Evolutionary conservation across 1,284 basidiomycete species (phyloP).

Genomic region (Bjerkandera adusta): DNA sequence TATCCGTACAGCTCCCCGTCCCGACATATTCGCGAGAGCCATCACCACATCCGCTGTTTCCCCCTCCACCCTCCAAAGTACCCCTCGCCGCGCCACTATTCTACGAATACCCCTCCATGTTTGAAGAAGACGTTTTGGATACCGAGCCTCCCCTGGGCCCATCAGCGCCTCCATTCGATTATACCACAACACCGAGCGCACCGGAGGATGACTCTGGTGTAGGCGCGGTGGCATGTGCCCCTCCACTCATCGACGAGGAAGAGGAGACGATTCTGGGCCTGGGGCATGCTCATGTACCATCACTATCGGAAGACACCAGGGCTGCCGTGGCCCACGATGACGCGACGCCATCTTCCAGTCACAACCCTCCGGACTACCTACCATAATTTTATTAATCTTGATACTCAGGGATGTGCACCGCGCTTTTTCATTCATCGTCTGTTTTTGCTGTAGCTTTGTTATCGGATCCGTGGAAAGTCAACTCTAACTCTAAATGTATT

Average conservation of each 20-base stretch:
- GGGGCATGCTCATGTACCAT: neutral
- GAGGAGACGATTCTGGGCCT: slow-evolving; percentile 14
- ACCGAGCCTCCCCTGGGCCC: slow-evolving; percentile 21
- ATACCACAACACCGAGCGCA: slow-evolving; percentile 18
- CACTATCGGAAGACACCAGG: slow-evolving; percentile 1
- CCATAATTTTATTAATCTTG: too few species aligned
- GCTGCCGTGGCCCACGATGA: neutral
- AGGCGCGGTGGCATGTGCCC: slow-evolving; percentile 10
- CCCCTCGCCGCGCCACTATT: slow-evolving; percentile 25
- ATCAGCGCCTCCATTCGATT: slow-evolving; percentile 27
- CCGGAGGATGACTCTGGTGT: slow-evolving; percentile 15
- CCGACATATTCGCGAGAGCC: slow-evolving; percentile 27
- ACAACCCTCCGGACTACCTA: slow-evolving; percentile 10
- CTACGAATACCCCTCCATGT: slow-evolving; percentile 30
- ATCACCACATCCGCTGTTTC: slow-evolving; percentile 23
- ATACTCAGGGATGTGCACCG: too few species aligned
- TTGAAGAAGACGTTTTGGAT: slow-evolving; percentile 27
- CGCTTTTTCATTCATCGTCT: neutral
- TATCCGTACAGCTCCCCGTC: slow-evolving; percentile 14
- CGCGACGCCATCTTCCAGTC: neutral
- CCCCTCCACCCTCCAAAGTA: slow-evolving; percentile 27
- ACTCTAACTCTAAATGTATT: too few species aligned
- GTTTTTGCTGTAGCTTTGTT: slow-evolving; percentile 4
- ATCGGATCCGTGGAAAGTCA: too few species aligned
- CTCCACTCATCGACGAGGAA: slow-evolving; percentile 17